A percentile compares a stretch with the other conserved stretches of the same genome.
These are phyloP conservation scores for Didymella pinodella DNA, from an alignment of 2,329 filamentous ascomycete species.

Conservation along the genomic window DNA sequence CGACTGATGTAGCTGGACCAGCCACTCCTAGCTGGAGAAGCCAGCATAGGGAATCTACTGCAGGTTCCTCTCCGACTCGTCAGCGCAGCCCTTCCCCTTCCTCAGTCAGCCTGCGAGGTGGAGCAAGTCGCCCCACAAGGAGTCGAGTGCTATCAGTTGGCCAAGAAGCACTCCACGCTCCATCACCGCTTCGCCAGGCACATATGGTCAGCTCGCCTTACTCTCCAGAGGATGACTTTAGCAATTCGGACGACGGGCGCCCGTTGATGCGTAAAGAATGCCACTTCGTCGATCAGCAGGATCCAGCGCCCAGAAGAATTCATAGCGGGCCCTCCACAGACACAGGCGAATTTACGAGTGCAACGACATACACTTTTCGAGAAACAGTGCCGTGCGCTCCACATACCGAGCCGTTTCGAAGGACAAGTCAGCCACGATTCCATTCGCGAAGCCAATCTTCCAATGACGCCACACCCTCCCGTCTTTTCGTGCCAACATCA, in stretches of 20 bases:
- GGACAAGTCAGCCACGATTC: constrained; percentile 14
- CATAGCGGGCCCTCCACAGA: background rate
- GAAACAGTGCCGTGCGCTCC: constrained; percentile 16
- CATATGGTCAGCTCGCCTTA: constrained; percentile 26
- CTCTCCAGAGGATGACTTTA: background rate
- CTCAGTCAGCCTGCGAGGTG: constrained; percentile 27
- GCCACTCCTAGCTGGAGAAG: constrained; percentile 11
- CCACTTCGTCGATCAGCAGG: constrained; percentile 9
- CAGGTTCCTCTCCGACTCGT: constrained; percentile 7
- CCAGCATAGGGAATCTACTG: constrained; percentile 22
- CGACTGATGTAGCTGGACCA: background rate
- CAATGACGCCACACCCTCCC: constrained; percentile 27
- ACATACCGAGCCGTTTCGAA: constrained; percentile 35
- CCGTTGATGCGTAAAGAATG: constrained; percentile 19
- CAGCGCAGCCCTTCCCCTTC: constrained; percentile 23
- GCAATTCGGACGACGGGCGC: background rate
- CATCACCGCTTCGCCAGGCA: constrained; percentile 31
- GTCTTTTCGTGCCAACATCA: constrained; percentile 9
- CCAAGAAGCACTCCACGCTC: constrained; percentile 20
- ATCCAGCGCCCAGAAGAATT: background rate
- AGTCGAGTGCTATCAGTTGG: constrained; percentile 13
- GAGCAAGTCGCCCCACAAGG: constrained; percentile 20
- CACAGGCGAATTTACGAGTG: background rate
- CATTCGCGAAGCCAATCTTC: constrained; percentile 38
- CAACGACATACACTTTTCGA: constrained; percentile 14